These are phyloP conservation scores for Selenicereus undatus DNA, from an alignment of 148 eudicot species.

Conservation along the genomic window DNA sequence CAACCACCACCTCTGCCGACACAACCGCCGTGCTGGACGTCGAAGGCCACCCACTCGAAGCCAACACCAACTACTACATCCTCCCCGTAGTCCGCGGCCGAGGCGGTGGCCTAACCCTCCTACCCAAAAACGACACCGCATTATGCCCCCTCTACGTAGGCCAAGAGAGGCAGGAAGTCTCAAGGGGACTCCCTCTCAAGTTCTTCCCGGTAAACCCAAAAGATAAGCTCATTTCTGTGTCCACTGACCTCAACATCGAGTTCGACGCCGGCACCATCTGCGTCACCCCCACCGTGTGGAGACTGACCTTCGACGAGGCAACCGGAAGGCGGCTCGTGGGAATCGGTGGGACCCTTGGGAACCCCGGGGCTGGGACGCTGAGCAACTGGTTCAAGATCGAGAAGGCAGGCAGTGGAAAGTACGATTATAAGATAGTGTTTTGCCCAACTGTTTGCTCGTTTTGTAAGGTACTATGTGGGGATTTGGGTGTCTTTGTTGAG, in stretches of 20 bases:
- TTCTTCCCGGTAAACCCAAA: neutral
- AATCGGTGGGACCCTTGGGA: neutral
- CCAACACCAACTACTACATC: neutral
- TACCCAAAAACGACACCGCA: neutral
- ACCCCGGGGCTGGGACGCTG: neutral
- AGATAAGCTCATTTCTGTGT: neutral
- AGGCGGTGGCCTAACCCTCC: neutral
- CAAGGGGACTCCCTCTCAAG: neutral
- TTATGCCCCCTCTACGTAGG: neutral
- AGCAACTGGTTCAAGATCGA: neutral
- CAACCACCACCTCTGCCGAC: neutral
- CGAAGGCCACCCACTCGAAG: neutral
- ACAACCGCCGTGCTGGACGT: neutral
- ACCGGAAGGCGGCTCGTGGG: neutral
- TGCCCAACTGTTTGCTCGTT: neutral
- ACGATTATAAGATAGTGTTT: neutral
- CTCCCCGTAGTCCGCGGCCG: neutral
- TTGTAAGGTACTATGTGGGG: neutral
- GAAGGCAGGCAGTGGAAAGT: neutral
- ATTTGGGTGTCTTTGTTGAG: neutral
- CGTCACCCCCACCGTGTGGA: neutral
- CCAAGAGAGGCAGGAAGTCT: neutral
- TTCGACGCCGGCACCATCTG: neutral
- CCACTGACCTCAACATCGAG: neutral
- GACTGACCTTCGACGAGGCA: neutral